Base-by-base conservation (phyloP, 305 asterid genomes). In the Solanum chacoense region DNA sequence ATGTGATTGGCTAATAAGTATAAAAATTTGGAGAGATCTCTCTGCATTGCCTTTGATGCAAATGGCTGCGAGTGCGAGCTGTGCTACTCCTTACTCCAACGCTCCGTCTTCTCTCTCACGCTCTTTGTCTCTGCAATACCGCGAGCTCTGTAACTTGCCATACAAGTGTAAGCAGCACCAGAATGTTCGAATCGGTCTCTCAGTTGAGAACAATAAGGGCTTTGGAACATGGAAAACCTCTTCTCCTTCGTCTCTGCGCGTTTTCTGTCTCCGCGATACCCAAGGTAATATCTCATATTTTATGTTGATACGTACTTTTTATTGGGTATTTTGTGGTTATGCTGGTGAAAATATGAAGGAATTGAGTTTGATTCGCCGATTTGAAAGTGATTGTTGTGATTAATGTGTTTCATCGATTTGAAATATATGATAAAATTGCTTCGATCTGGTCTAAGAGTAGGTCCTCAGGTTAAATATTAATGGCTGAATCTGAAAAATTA, bases 51-150 rank as follows among this genome's bases (percentile, higher is more conserved):
- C 16, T 84, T 20, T 4, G 11, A 37, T 26, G 45, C 73, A 90
- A 92, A 92, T 93, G 95, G 92, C 94, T 34, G 87, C 94, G 42
- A 75, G 90, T 22, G n/a, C 87, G 29, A 32, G 40, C 91, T 89
- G 12, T 50, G 42, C 45, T 50, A 18, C 87, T 83, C 73, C 31
- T 90, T 92, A 89, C 87, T 79, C 94, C 26, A 37, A 84, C 3
- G 88, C 93, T 65, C 84, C 89, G 13, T 77, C 88, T 76, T 78
- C 91, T 18, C 88, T 88, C 89, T 84, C 91, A 35, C 90, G 91
- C 40, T 38, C 92, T 78, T 88, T n/a, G 28, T 80, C 88, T 76
- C 91, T 50, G 28, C 76, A 74, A 7, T 75, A 85, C 37, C 80
- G 87, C 11, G 22, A 38, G n/a, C 42, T 87, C 67, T 87, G 88